phyloP scores from a whole-genome alignment of 768 basidiomycete species.

The Boletus tylopilopsis region DNA sequence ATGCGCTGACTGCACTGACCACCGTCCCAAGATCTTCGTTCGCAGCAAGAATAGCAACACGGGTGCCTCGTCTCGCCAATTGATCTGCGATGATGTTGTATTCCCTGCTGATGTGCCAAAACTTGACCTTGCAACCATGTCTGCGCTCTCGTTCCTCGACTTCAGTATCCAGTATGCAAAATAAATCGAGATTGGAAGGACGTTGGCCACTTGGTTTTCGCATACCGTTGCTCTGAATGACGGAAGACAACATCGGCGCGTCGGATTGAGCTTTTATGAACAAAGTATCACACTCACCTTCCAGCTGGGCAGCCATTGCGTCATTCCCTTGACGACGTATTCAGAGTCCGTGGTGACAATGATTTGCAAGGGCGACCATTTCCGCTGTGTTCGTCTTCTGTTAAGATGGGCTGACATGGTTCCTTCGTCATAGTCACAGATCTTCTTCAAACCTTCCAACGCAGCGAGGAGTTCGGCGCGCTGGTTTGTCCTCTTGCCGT shows the following conservation, averaged over 20 bases:
- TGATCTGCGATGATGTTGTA: constrained; percentile 23
- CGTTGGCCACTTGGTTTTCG: background rate
- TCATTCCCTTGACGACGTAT: constrained; percentile 8
- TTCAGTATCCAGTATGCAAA: background rate
- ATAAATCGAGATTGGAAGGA: constrained; percentile 8
- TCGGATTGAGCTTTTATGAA: too few species aligned
- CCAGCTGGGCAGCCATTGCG: constrained; percentile 6
- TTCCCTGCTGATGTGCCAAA: constrained; percentile 23
- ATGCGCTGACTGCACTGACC: background rate
- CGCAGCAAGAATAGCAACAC: background rate
- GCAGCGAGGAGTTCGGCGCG: constrained; percentile 33
- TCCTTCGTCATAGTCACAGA: background rate
- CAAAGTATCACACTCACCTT: background rate
- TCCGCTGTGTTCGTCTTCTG: background rate
- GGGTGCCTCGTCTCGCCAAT: constrained; percentile 12
- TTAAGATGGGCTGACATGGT: background rate
- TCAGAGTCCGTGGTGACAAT: constrained; percentile 4
- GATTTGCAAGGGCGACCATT: background rate
- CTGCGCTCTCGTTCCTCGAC: background rate
- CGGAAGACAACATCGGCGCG: background rate
- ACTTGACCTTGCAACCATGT: constrained; percentile 14
- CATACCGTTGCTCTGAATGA: background rate
- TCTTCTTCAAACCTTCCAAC: constrained; percentile 16
- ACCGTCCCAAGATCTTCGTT: background rate
- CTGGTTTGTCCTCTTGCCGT: constrained; percentile 25